These are phyloP conservation scores for Colletotrichum cuscutae DNA, from an alignment of 2,329 filamentous ascomycete genomes.

Conservation along the genomic window DNA sequence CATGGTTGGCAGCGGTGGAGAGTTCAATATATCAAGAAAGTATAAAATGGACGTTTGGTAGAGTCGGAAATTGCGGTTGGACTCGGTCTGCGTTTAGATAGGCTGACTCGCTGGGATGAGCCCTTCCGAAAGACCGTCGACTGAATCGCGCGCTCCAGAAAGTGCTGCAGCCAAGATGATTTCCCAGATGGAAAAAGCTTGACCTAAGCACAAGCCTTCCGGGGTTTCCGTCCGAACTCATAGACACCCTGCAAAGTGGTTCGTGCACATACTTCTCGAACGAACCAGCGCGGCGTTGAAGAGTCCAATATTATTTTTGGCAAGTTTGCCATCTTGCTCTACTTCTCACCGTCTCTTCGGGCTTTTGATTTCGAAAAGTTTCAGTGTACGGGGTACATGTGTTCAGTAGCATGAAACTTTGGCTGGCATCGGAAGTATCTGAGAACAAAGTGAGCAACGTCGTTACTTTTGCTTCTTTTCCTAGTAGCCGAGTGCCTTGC, in stretches of 20 bases:
- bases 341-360: too few relatives aligned
- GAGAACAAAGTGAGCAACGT: too few relatives aligned
- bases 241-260: not conserved
- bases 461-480: too few relatives aligned
- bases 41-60: slow-evolving; percentile 9
- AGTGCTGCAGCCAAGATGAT: slow-evolving; percentile 7
- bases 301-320: too few relatives aligned
- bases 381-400: too few relatives aligned
- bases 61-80: slow-evolving; percentile 16
- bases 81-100: not conserved
- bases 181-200: slow-evolving; percentile 18
- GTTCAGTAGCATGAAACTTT: too few relatives aligned
- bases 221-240: not conserved
- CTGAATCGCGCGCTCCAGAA: not conserved
- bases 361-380: too few relatives aligned
- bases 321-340: too few relatives aligned
- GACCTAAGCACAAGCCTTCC: slow-evolving; percentile 2
- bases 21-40: slow-evolving; percentile 15
- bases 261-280: not conserved
- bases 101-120: slow-evolving; percentile 8
- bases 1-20: not conserved
- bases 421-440: too few relatives aligned
- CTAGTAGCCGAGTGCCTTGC: too few relatives aligned
- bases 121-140: not conserved
- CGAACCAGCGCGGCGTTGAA: too few relatives aligned